A percentile compares a stretch with the other conserved stretches of the same genome.
Conservation (phyloP, 1,284 basidiomycete species). For the Trichosporon coremiiforme region DNA sequence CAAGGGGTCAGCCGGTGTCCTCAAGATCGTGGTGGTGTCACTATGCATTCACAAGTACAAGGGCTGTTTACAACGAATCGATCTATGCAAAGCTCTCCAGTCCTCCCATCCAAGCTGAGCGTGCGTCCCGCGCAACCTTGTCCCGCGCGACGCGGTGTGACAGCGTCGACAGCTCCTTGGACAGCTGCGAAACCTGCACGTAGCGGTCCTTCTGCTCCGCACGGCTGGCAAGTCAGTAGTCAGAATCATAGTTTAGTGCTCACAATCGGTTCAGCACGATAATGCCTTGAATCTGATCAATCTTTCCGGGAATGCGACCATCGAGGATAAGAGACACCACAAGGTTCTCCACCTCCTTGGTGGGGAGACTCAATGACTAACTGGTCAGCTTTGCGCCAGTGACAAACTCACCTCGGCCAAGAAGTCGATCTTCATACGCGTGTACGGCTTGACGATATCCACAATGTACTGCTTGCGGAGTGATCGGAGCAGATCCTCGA, state of each 20-base stretch:
- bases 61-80: slow-evolving; percentile 26
- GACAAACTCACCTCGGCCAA: slow-evolving; percentile 71
- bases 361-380: slow-evolving; percentile 88
- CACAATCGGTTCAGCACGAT: slow-evolving; percentile 87
- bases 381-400: slow-evolving; percentile 12
- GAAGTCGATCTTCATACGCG: slow-evolving; percentile 85
- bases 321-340: slow-evolving; percentile 92
- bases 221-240: slow-evolving; percentile 61
- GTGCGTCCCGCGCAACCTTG: slow-evolving; percentile 37
- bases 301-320: slow-evolving; percentile 89
- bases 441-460: slow-evolving; percentile 96
- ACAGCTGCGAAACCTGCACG: slow-evolving; percentile 77
- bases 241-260: slow-evolving; percentile 40
- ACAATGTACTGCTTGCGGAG: slow-evolving; percentile 94
- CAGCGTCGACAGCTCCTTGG: slow-evolving; percentile 66
- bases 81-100: slow-evolving; percentile 32
- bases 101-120: slow-evolving; percentile 27
- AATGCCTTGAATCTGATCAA: slow-evolving; percentile 91
- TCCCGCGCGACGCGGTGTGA: slow-evolving; percentile 37
- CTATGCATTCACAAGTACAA: slow-evolving; percentile 20
- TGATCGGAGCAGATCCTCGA: slow-evolving; percentile 90
- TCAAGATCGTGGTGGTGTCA: neutral
- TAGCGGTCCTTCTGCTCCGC: slow-evolving; percentile 81
- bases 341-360: slow-evolving; percentile 86
- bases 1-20: neutral